Percentiles rank a stretch among this genome's conserved stretches.
Evolutionary conservation across 768 basidiomycete species (phyloP).

Genomic region (Psilocybe subaeruginosa): DNA sequence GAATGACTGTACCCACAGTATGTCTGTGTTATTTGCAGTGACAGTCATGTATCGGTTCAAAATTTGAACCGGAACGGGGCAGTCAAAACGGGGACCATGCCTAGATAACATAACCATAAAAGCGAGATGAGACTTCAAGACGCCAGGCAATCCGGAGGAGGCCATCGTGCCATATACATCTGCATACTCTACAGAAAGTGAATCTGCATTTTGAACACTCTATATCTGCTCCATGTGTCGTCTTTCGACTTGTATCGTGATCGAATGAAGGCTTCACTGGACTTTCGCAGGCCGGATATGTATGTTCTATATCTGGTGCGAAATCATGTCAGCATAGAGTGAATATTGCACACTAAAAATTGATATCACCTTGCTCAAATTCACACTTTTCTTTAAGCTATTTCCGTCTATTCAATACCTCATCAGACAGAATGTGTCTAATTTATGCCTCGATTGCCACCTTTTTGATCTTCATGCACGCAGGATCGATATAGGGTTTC

Average conservation of each 20-base stretch:
- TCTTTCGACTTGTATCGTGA: not conserved
- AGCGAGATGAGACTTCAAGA: not conserved
- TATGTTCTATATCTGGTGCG: not conserved
- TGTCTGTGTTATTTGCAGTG: no score
- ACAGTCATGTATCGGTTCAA: no score
- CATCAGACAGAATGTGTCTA: not conserved
- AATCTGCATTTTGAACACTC: not conserved
- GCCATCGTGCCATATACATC: not conserved
- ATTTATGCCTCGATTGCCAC: not conserved
- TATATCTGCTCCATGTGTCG: not conserved
- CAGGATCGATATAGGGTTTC: constrained; percentile 71
- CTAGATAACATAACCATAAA: no score
- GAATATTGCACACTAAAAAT: not conserved
- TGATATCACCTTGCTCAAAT: not conserved
- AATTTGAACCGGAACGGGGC: no score
- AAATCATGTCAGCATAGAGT: not conserved
- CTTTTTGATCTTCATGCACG: constrained; percentile 40
- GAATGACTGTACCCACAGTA: no score
- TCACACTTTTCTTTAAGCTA: not conserved
- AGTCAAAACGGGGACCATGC: no score
- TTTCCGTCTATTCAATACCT: not conserved
- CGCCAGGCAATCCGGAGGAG: not conserved
- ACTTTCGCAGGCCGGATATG: not conserved
- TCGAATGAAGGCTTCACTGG: not conserved
- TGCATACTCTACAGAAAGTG: not conserved